Evolutionary conservation across 2,329 filamentous ascomycete species (phyloP), one percentile per base, ranked within the genome.

Genomic region (Fusarium denticulatum): DNA sequence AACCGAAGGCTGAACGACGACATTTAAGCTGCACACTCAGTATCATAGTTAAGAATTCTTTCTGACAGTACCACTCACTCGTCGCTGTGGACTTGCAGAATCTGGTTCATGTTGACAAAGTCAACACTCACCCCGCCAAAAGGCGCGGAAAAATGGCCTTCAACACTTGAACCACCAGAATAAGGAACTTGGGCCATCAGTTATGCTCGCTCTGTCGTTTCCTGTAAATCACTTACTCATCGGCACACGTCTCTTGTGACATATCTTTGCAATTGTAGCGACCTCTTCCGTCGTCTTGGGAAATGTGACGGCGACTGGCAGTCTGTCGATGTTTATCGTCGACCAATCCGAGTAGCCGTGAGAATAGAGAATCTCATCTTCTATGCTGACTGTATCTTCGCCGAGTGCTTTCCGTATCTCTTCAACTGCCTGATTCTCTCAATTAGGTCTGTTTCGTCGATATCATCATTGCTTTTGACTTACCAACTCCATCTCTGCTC

Each of bases 121-220:
- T 98, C 95, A 55, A 98, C 93, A 72, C 93, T 96, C 79, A 98
- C 89, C 8, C 95, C 95, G 6, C 95, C 95, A 79, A 91, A 93
- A 0, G 94, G 94, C 10, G 94, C 94, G 0, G 94, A 93, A 81
- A 97, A 97, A 80, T 97, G 96, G 14, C 93, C 95, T 80, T 98
- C 95, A 0, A 98, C 86, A 73, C 93, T 96, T 0, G 94, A 93
- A 18, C 95, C 95, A 3, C 94, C 95, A 1, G 94, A 96, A 79
- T 93, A 97, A 0, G 94, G 92, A 66, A 96, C 20, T 65, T 28
- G 10, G 15, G n/a, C 14, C 15, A 24, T 43, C 3, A 43, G 5
- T 8, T 43, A 5, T 18, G n/a, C n/a, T 43, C 15, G 1, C 15
- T 16, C 10, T 16, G 15, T 12, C n/a, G 16, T 7, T 24, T 15